A percentile compares a stretch with the other conserved stretches of the same genome.
phyloP scores from a whole-genome alignment of 2,329 filamentous ascomycete species.

The Chaetomium strumarium region DNA sequence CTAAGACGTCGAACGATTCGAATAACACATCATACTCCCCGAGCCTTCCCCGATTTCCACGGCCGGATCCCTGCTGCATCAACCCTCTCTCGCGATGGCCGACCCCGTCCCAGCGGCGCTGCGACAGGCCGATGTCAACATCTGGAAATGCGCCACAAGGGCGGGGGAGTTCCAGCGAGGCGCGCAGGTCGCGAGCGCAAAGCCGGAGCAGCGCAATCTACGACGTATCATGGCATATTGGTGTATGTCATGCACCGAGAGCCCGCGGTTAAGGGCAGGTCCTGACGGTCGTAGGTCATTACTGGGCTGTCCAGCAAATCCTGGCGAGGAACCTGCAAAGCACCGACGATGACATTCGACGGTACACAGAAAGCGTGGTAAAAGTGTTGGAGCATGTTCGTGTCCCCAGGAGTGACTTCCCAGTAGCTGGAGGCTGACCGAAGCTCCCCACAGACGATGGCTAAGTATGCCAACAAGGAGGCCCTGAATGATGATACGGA shows the following conservation, averaged over 20 bases:
- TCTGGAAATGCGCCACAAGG: constrained; percentile 68
- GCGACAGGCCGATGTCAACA: constrained; percentile 70
- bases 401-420: not conserved
- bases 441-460: constrained; percentile 54
- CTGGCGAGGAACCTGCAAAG: constrained; percentile 74
- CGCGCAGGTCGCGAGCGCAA: too few species aligned
- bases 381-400: constrained; percentile 78
- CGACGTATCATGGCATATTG: constrained; percentile 92
- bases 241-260: constrained; percentile 56
- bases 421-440: not conserved
- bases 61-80: not conserved
- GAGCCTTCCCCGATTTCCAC: not conserved
- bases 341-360: constrained; percentile 67
- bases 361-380: constrained; percentile 79
- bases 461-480: constrained; percentile 68
- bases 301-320: constrained; percentile 90
- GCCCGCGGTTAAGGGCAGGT: not conserved
- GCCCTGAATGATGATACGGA: constrained; percentile 79
- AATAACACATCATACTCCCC: not conserved
- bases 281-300: constrained; percentile 58
- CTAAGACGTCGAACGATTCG: not conserved
- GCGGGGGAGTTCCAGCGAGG: constrained; percentile 74
- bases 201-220: constrained; percentile 26
- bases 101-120: constrained; percentile 64
- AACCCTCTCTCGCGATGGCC: constrained; percentile 54